Conservation (phyloP, 495 filamentous ascomycete genomes). For the Sporormia fimetaria region DNA sequence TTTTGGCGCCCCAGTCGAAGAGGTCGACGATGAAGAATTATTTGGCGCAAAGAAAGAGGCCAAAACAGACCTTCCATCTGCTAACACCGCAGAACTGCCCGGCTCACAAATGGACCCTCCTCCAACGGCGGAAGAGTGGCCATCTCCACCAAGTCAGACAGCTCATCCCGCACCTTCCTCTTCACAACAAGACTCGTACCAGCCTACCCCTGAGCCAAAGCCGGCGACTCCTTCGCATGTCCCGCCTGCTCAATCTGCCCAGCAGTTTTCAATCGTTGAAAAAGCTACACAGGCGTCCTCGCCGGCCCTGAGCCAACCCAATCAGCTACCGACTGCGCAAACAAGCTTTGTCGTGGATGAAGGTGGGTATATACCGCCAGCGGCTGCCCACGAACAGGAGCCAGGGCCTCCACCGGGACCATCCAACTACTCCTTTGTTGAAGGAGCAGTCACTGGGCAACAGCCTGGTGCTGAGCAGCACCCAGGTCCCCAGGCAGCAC, state of each 20-base stretch:
- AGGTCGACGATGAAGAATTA: slow-evolving; percentile 23
- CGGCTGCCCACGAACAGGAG: slow-evolving; percentile 2
- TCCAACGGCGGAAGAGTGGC: slow-evolving; percentile 17
- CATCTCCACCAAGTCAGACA: slow-evolving; percentile 17
- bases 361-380: slow-evolving; percentile 3
- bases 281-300: too few relatives aligned
- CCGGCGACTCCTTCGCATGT: background rate
- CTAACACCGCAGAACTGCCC: slow-evolving; percentile 19
- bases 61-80: slow-evolving; percentile 6
- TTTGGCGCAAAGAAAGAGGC: slow-evolving; percentile 18
- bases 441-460: background rate
- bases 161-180: slow-evolving; percentile 15
- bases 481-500: background rate
- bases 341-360: slow-evolving; percentile 13
- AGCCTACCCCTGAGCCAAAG: slow-evolving; percentile 20
- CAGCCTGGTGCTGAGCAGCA: background rate
- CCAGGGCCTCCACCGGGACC: slow-evolving; percentile 2
- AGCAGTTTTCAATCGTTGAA: too few relatives aligned
- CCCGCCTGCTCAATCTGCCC: too few relatives aligned
- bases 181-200: slow-evolving; percentile 12
- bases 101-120: slow-evolving; percentile 8
- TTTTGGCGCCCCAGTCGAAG: slow-evolving; percentile 29
- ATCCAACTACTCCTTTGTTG: too few relatives aligned
- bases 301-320: slow-evolving; percentile 1
- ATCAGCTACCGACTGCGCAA: slow-evolving; percentile 2